Percentiles rank a stretch among this genome's conserved stretches.
These are phyloP conservation scores for Stephania yunnanensis DNA, from an alignment of 164 flowering plant species.

Conservation along the genomic window DNA sequence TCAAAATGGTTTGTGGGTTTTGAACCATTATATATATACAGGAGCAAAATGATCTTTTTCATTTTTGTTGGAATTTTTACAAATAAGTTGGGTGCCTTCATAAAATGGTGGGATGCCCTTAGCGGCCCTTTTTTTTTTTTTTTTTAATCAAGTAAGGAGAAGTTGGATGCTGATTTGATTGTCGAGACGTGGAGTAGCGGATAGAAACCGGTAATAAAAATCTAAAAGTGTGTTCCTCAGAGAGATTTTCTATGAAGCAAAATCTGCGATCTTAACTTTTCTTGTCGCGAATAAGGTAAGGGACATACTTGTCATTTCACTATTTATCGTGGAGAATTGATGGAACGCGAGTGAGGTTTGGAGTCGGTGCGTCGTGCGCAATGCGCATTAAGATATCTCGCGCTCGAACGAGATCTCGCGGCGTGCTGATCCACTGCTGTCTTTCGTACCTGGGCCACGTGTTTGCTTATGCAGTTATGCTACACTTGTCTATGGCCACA, in stretches of 20 bases:
- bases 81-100: too few relatives aligned
- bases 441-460: neutral
- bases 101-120: too few relatives aligned
- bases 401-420: neutral
- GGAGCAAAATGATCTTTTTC: too few relatives aligned
- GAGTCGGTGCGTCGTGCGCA: conserved; percentile 1
- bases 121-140: too few relatives aligned
- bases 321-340: conserved; percentile 1
- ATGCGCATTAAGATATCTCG: neutral
- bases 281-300: neutral
- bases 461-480: neutral
- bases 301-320: neutral
- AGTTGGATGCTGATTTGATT: neutral
- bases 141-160: too few relatives aligned
- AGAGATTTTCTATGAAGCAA: neutral
- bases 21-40: too few relatives aligned
- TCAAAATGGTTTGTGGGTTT: too few relatives aligned
- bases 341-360: neutral
- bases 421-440: neutral
- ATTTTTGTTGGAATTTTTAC: too few relatives aligned
- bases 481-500: neutral
- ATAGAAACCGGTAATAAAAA: neutral
- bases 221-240: neutral
- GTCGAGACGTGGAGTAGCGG: neutral
- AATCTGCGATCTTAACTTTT: neutral